A percentile compares a stretch with the other conserved stretches of the same genome.
Conservation (phyloP, 257 asterid species). For the Pogostemon cablin region DNA sequence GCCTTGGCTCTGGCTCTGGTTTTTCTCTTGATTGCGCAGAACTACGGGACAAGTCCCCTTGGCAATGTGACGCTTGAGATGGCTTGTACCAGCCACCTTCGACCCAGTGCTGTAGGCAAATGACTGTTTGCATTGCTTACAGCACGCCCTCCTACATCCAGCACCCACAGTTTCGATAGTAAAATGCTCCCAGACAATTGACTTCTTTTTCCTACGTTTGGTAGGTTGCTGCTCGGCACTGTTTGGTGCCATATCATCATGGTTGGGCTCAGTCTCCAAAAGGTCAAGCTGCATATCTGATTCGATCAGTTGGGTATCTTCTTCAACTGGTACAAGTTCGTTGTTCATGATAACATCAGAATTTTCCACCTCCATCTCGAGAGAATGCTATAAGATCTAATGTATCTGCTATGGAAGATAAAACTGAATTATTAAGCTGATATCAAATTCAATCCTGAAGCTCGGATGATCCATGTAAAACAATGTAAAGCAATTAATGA, state of each 20-base stretch:
- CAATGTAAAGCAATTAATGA: background rate
- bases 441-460: background rate
- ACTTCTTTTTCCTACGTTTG: conserved; percentile 87
- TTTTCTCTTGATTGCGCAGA: conserved; percentile 65
- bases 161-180: conserved; percentile 75
- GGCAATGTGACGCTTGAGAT: conserved; percentile 95
- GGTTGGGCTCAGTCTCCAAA: conserved; percentile 39
- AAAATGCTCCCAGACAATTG: conserved; percentile 97
- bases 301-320: conserved; percentile 46
- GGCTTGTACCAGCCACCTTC: conserved; percentile 97
- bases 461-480: background rate
- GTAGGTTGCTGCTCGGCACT: conserved; percentile 41
- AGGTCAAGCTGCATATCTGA: conserved; percentile 53
- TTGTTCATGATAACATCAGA: conserved; percentile 39
- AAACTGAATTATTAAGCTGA: background rate
- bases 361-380: conserved; percentile 49
- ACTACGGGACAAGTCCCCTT: conserved; percentile 89
- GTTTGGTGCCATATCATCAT: conserved; percentile 42
- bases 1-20: conserved; percentile 20
- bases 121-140: conserved; percentile 97
- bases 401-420: conserved; percentile 30
- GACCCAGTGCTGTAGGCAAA: conserved; percentile 96
- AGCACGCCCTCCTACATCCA: conserved; percentile 86
- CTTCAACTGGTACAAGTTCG: conserved; percentile 68
- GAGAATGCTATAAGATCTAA: conserved; percentile 11